Percentiles rank a stretch among this genome's conserved stretches.
These are phyloP conservation scores for Euphorbia corollata DNA, from an alignment of 441 rosid genomes.

Conservation along the genomic window DNA sequence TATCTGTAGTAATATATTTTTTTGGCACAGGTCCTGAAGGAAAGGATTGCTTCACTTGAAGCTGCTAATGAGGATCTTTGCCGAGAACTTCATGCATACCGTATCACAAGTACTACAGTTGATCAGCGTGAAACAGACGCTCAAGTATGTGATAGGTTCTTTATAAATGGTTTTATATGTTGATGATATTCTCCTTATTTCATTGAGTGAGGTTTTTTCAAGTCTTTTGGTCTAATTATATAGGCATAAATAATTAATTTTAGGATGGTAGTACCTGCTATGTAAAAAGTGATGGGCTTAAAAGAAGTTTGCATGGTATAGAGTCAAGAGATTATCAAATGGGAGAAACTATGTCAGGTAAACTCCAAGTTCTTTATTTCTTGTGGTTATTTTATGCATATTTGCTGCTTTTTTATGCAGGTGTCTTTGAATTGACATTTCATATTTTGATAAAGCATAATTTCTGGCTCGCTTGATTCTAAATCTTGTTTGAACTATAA, in stretches of 20 bases:
- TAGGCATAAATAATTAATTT: slow-evolving; percentile 15
- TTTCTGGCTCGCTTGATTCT: slow-evolving; percentile 10
- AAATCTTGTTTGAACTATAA: slow-evolving; percentile 14
- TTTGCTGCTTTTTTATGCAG: not conserved
- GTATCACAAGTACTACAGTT: slow-evolving; percentile 47
- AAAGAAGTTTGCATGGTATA: slow-evolving; percentile 71
- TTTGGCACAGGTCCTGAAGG: slow-evolving; percentile 59
- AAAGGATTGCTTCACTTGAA: slow-evolving; percentile 87
- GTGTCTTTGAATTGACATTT: not conserved
- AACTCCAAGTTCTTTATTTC: slow-evolving; percentile 9
- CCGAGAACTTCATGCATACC: slow-evolving; percentile 77
- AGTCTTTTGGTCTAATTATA: not conserved
- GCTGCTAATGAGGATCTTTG: slow-evolving; percentile 82
- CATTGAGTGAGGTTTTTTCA: slow-evolving; percentile 1
- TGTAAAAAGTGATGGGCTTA: slow-evolving; percentile 63
- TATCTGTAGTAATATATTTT: slow-evolving; percentile 14
- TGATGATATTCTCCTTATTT: slow-evolving; percentile 7
- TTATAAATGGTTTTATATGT: slow-evolving; percentile 6
- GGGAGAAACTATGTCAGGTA: slow-evolving; percentile 63
- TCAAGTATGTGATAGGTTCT: slow-evolving; percentile 53
- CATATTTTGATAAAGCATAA: not conserved
- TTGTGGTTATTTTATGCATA: not conserved
- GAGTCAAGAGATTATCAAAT: slow-evolving; percentile 73
- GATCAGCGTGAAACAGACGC: slow-evolving; percentile 60
- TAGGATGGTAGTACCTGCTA: slow-evolving; percentile 45